Base-by-base conservation (phyloP, 306 rosid genomes). In the Fagus sylvatica region DNA sequence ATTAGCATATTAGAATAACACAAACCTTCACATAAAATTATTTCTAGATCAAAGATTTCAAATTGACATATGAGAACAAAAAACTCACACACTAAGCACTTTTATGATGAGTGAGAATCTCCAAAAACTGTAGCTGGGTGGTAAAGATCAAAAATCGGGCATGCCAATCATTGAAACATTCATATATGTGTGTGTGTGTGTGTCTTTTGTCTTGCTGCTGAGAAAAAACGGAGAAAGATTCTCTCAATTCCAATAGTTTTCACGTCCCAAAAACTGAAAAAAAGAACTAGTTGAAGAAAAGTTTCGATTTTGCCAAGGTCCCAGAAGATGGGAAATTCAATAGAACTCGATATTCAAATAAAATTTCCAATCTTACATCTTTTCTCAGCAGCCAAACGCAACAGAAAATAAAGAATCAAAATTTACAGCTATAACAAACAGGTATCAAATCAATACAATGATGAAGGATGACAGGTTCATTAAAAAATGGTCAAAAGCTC, bases 381-480 rank as follows among this genome's bases (percentile, higher is more conserved):
- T 66, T 22, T 66, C 65, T 51, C 33, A 10, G 48, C 51, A 46
- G n/a, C 73, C 54, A 32, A n/a, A 40, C 32, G 15, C 72, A 69
- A 67, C 40, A 3, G 6, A 39, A 17, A 12, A 71, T 2, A 17
- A 28, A 4, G 1, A 32, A 68, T 16, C 2, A 19, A 48, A 37
- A n/a, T 6, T 2, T 33, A 68, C 17, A 32, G 33, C 48, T 40
- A 37, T 9, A 40, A 39, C 16, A 49, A 78, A 22, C 28, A 22
- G 28, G 12, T 40, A 75, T 71, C 5, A 64, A 70, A 69, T 59
- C n/a, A n/a, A 11, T 13, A 60, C 13, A 42, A 75, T 28, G 77
- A 17, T 22, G 12, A 1, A 17, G 51, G 61, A 79, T 79, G 13
- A 51, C 16, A 79, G 78, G 79, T 66, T 53, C 33, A 49, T 40